Evolutionary conservation across 1,284 basidiomycete species (phyloP), one percentile per base, ranked within the genome.

Genomic region (Apiotrichum veenhuisii): DNA sequence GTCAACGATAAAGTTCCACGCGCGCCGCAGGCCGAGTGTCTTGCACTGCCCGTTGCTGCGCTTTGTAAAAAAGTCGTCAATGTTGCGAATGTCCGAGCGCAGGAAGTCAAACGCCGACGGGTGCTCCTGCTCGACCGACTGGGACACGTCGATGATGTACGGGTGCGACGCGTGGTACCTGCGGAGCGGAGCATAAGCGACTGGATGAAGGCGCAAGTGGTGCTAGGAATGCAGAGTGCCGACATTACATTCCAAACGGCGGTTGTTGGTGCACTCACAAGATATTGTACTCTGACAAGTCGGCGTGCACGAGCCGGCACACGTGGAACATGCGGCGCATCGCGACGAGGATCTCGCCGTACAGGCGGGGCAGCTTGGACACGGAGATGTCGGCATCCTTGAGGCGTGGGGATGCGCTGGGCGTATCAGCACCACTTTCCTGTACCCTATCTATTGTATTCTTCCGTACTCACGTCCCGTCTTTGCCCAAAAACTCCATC

Each of bases 71-170:
- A 91, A 98, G 41, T 92, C 91, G 63, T 98, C 93, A 40, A 95
- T 81, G 73, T 98, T 98, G 64, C 85, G 86, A 50, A 99, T 83
- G 76, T 99, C 96, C 41, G 83, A 86, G 30, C 95, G 87, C 46
- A 99, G 81, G 76, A 99, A 99, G 75, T 99, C 95, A 71, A 92
- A 96, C 0, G 93, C 91, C 38, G 87, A 82, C 0, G 95, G 95
- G 70, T 99, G 96, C 75, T 98, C 95, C 70, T 98, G 94, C 71
- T 99, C 96, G 42, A 99, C 95, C 54, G 90, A 93, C 77, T 99
- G 96, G 3, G 92, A 96, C 59, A 99, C 96, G 74, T 99, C 96
- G 77, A 99, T 98, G 70, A 98, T 89, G 79, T 85, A 94, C 17
- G 97, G 82, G 70, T 94, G 90, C 1, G 64, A 68, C 15, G 78